Base-by-base conservation (phyloP, 73 alveolate genomes). In the Paraurostyla sp. region DNA sequence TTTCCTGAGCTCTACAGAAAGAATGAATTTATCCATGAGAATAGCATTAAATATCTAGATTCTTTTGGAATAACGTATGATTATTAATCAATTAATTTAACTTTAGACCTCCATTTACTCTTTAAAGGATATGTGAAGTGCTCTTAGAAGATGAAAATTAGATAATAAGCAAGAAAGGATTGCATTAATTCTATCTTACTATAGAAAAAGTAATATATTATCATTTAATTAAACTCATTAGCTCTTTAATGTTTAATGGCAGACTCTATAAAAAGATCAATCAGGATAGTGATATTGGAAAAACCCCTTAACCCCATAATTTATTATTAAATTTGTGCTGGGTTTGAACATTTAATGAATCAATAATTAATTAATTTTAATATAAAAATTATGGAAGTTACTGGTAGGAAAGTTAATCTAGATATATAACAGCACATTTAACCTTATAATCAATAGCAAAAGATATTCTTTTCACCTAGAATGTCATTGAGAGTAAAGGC, bases 1-100 rank as follows among this genome's bases (percentile, higher is more conserved):
- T 65, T 65, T 35, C 82, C 82, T 18, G 82, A 65, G 36, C 16
- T 65, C 40, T 58, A 65, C 46, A 65, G 82, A 65, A 22, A 25
- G 13, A 65, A 65, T 65, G 25, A 38, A 2, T 3, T 1, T 0
- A 65, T 65, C 13, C 36, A 38, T 2, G 82, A 65, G 18, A 40
- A 30, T 38, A 25, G 35, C 16, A 38, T 1, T 65, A 35, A 13
- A 0, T 65, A 65, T 35, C 41, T 38, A 11, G 58, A 65, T 30
- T 35, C 41, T 22, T 65, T 35, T 23, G 3, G 16, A 7, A 1
- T 15, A 38, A 65, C 41, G 82, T 65, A 65, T 38, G 32, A 18
- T 15, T 18, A 3, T 38, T 3, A 22, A 11, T 22, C 16, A 65
- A 36, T 40, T 3, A 6, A 13, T 38, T 16, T 2, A 38, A 2